Conservation (phyloP, 345 rosid genomes). For the Melaleuca quinquenervia region DNA sequence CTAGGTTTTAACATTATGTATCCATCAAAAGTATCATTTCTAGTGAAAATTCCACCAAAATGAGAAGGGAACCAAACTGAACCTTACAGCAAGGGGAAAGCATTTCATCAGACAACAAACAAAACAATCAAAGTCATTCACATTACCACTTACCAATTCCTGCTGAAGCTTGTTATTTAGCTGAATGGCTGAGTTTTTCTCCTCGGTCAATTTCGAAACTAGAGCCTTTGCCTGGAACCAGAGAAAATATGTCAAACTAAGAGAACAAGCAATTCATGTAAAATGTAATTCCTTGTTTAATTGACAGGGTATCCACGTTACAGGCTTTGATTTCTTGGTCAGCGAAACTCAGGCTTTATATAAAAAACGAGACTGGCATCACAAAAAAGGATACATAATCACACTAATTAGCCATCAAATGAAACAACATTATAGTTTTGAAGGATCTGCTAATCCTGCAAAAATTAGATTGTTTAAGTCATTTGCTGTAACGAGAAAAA, state of each 20-base stretch:
- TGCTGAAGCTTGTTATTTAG: slow-evolving; percentile 42
- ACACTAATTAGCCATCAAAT: background rate
- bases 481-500: background rate
- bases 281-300: background rate
- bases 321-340: background rate
- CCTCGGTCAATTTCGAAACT: slow-evolving; percentile 44
- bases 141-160: slow-evolving; percentile 44
- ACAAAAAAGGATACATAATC: background rate
- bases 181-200: slow-evolving; percentile 42
- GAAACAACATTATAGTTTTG: background rate
- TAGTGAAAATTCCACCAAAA: background rate
- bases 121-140: background rate
- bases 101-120: background rate
- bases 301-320: background rate
- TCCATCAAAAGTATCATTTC: background rate
- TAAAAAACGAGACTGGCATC: background rate
- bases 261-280: background rate
- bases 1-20: background rate
- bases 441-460: background rate
- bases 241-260: background rate
- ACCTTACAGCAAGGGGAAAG: background rate
- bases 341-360: background rate
- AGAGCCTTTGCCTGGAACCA: slow-evolving; percentile 38
- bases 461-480: background rate
- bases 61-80: background rate